phyloP scores from a whole-genome alignment of 768 basidiomycete genomes.

The Mycena crocata region DNA sequence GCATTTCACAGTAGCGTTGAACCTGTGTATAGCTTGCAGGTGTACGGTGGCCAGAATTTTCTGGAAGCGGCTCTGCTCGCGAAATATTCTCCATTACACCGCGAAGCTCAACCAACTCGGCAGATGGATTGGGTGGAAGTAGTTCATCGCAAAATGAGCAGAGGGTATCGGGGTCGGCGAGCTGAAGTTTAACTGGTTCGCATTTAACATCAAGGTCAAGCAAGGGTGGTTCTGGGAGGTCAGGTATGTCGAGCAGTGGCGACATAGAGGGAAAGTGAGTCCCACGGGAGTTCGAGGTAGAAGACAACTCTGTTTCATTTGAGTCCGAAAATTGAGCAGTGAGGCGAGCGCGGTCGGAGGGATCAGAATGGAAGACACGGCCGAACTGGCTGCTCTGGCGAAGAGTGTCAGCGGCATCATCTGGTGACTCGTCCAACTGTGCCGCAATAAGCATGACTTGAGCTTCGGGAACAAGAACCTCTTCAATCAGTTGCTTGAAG shows the following conservation, averaged over 20 bases:
- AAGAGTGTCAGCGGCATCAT: neutral
- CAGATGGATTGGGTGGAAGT: neutral
- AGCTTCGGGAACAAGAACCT: conserved; percentile 10
- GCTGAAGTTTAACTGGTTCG: neutral
- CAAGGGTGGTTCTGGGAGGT: neutral
- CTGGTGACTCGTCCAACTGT: neutral
- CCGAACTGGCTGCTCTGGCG: neutral
- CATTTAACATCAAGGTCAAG: neutral
- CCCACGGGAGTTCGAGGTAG: neutral
- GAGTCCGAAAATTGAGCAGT: too few species aligned
- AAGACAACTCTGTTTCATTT: neutral
- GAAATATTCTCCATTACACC: neutral
- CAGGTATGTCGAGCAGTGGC: neutral
- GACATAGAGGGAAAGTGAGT: neutral
- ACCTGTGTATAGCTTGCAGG: neutral
- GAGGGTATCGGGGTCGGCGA: neutral
- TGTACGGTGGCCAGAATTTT: conserved; percentile 1
- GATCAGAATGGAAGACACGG: neutral
- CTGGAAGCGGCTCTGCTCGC: neutral
- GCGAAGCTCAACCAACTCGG: neutral
- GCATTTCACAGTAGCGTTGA: conserved; percentile 1
- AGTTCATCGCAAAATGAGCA: conserved; percentile 19
- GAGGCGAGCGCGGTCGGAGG: neutral
- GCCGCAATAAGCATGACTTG: conserved; percentile 5
- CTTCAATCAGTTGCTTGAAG: neutral